These are phyloP conservation scores for Pyrenophora graminea DNA, from an alignment of 2,329 filamentous ascomycete species.

Conservation along the genomic window DNA sequence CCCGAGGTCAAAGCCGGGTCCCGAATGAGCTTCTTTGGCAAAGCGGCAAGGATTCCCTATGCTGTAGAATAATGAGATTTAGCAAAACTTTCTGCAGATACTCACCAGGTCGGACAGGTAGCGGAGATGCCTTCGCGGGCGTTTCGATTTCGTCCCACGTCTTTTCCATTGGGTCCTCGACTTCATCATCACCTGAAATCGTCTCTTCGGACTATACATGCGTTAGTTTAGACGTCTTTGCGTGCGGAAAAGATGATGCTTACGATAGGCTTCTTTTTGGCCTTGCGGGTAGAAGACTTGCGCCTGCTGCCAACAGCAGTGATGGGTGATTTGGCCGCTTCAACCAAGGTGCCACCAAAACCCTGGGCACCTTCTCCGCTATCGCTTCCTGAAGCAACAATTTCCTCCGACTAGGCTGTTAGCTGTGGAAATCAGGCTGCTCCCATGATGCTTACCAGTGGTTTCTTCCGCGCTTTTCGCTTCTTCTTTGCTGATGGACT, in stretches of 20 bases:
- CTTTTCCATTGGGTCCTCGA: slow-evolving; percentile 27
- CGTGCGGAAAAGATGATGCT: slow-evolving; percentile 11
- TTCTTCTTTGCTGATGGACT: slow-evolving; percentile 34
- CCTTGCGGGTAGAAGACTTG: slow-evolving; percentile 32
- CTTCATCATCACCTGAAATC: slow-evolving; percentile 37
- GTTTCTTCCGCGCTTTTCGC: slow-evolving; percentile 36
- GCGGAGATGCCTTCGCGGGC: slow-evolving; percentile 21
- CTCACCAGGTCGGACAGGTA: slow-evolving; percentile 36
- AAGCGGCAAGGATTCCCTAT: background rate
- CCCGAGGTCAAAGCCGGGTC: background rate
- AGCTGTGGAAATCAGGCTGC: slow-evolving; percentile 7
- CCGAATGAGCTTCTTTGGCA: background rate
- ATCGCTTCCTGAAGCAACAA: slow-evolving; percentile 37
- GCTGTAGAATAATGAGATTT: slow-evolving; percentile 6
- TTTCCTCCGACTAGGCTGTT: slow-evolving; percentile 34
- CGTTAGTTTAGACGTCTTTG: slow-evolving; percentile 4
- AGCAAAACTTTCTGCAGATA: slow-evolving; percentile 14
- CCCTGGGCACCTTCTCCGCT: slow-evolving; percentile 26
- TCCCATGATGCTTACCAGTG: slow-evolving; percentile 23
- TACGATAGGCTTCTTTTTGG: slow-evolving; percentile 39
- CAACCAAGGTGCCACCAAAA: slow-evolving; percentile 6
- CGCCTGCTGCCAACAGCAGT: slow-evolving; percentile 26
- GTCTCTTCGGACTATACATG: slow-evolving; percentile 32
- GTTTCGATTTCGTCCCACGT: slow-evolving; percentile 20
- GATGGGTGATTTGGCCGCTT: slow-evolving; percentile 15